These are phyloP conservation scores for Cladosporium austrohemisphaericum DNA, from an alignment of 2,329 filamentous ascomycete genomes.

Conservation along the genomic window DNA sequence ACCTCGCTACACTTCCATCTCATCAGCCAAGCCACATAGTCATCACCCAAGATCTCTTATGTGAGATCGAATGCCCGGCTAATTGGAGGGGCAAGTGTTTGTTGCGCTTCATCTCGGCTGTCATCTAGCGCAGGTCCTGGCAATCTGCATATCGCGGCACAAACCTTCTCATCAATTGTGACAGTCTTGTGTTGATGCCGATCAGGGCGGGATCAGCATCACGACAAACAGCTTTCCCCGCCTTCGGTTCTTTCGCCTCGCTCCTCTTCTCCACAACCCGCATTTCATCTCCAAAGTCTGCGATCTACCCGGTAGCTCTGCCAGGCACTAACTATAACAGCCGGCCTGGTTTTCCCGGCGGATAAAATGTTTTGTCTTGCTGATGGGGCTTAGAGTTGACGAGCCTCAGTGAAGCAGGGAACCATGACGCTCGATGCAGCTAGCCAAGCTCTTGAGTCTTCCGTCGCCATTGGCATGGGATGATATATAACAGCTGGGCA, in stretches of 20 bases:
- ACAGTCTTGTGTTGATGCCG: conserved; percentile 5
- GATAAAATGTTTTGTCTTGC: conserved; percentile 6
- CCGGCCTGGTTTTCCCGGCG: conserved; percentile 13
- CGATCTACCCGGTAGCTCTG: conserved; percentile 10
- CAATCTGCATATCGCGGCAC: not conserved
- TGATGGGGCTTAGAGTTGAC: conserved; percentile 1
- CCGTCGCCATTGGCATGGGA: conserved; percentile 6
- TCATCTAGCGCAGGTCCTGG: not conserved
- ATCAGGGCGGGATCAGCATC: conserved; percentile 9
- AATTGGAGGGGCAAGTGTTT: not conserved
- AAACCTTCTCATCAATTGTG: no score
- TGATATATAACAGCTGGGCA: conserved; percentile 1
- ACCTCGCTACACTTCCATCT: not conserved
- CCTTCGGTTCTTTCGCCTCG: not conserved
- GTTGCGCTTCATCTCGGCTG: not conserved
- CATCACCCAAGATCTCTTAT: not conserved
- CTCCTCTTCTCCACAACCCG: not conserved
- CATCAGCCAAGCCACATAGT: conserved; percentile 1
- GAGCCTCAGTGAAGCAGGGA: conserved; percentile 3
- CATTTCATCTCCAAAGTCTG: not conserved
- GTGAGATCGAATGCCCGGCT: not conserved
- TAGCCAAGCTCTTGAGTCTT: conserved; percentile 7
- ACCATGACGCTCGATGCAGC: conserved; percentile 6
- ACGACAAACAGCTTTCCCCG: conserved; percentile 7
- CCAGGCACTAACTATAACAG: conserved; percentile 6